Evolutionary conservation across 208 protist genomes (phyloP).

Genomic region (Acanthamoeba divionensis): DNA sequence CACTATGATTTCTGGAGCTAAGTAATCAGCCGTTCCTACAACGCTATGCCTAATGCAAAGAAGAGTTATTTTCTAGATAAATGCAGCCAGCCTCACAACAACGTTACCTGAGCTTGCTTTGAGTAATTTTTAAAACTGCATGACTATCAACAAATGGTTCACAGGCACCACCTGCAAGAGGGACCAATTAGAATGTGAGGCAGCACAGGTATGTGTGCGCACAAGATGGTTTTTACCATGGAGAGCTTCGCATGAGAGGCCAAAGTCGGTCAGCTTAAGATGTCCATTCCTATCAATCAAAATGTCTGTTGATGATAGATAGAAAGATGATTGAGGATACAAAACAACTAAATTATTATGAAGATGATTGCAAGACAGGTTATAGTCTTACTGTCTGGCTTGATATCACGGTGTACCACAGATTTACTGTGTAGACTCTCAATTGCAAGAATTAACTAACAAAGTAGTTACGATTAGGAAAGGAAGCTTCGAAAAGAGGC

Average conservation of each 20-base stretch:
- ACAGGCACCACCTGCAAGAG: too few species aligned
- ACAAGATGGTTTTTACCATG: too few species aligned
- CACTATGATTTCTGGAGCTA: background rate
- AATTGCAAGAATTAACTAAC: too few species aligned
- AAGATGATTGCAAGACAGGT: background rate
- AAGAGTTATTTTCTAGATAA: background rate
- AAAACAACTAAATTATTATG: background rate
- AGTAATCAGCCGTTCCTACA: background rate
- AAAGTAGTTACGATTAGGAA: too few species aligned
- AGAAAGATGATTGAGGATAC: background rate
- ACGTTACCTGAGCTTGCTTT: too few species aligned
- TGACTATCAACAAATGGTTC: too few species aligned
- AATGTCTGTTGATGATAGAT: background rate
- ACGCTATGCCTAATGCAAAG: background rate
- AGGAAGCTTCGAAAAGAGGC: too few species aligned
- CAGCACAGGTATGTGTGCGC: too few species aligned
- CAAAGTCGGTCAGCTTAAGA: conserved; percentile 61
- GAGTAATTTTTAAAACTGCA: too few species aligned
- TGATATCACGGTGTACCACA: conserved; percentile 59
- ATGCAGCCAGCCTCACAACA: background rate
- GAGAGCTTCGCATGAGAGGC: too few species aligned
- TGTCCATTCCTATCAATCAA: conserved; percentile 2
- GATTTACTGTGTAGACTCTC: conserved; percentile 24
- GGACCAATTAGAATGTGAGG: too few species aligned
- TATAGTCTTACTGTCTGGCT: conserved; percentile 60